These are phyloP conservation scores for Bacterosira constricta DNA, from an alignment of 108 stramenopile species.

Conservation along the genomic window DNA sequence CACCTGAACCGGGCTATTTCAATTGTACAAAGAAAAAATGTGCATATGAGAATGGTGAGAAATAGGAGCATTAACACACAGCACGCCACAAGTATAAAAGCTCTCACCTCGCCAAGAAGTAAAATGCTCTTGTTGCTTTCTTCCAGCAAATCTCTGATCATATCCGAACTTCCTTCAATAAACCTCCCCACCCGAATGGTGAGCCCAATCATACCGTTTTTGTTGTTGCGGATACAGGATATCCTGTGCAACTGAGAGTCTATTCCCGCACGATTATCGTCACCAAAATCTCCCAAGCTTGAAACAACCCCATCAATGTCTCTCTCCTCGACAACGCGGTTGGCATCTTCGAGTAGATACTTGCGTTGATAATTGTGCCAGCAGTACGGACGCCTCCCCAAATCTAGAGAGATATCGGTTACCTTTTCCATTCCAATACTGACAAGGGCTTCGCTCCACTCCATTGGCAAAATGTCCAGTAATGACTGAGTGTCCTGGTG, in stretches of 20 bases:
- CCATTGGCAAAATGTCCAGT: neutral
- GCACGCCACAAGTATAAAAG: constrained; percentile 20
- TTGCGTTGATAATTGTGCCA: constrained; percentile 26
- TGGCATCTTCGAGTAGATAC: constrained; percentile 17
- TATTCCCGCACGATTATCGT: constrained; percentile 48
- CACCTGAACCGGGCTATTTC: neutral
- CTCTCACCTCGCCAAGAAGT: constrained; percentile 37
- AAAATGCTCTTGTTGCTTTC: constrained; percentile 28
- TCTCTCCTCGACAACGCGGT: neutral
- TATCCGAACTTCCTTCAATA: constrained; percentile 48
- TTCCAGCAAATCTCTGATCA: constrained; percentile 53
- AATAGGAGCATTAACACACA: neutral
- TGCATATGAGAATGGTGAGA: neutral
- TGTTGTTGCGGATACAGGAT: constrained; percentile 8
- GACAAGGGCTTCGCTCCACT: neutral
- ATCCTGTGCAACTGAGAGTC: constrained; percentile 39
- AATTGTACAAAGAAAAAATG: neutral
- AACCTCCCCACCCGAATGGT: constrained; percentile 57
- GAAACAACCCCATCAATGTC: constrained; percentile 26
- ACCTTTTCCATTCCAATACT: neutral
- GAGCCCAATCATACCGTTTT: constrained; percentile 38
- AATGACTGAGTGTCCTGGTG: neutral
- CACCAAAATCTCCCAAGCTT: constrained; percentile 18
- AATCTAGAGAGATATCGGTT: constrained; percentile 36
- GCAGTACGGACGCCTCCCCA: constrained; percentile 19